A percentile compares a stretch with the other conserved stretches of the same genome.
phyloP scores from a whole-genome alignment of 1,139 yeast species.

The Suhomyces maxii region DNA sequence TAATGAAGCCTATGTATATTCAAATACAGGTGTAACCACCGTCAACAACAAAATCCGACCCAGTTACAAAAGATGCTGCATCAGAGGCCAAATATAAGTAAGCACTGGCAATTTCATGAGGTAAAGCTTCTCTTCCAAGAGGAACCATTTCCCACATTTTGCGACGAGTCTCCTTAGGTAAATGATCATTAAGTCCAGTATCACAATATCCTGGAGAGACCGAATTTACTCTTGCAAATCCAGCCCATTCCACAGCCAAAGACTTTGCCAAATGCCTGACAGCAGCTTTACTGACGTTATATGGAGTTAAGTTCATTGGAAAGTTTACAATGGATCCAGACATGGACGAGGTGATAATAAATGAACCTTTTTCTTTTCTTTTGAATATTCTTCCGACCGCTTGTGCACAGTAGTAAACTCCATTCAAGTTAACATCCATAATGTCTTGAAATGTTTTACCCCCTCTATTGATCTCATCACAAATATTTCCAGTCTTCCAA shows the following conservation, averaged over 20 bases:
- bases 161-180: conserved; percentile 14
- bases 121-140: conserved; percentile 19
- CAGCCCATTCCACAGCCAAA: conserved; percentile 11
- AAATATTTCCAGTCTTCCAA: conserved; percentile 4
- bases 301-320: conserved; percentile 6
- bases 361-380: conserved; percentile 3
- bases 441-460: not conserved
- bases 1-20: no score
- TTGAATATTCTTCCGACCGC: conserved; percentile 7
- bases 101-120: conserved; percentile 20
- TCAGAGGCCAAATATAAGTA: conserved; percentile 21
- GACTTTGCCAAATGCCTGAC: conserved; percentile 6
- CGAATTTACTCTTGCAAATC: conserved; percentile 8
- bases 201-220: conserved; percentile 10
- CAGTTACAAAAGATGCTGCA: conserved; percentile 21
- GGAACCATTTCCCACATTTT: conserved; percentile 15
- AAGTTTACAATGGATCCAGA: conserved; percentile 9
- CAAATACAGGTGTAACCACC: conserved; percentile 12
- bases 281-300: conserved; percentile 9
- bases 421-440: conserved; percentile 6
- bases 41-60: conserved; percentile 19
- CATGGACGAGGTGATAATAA: conserved; percentile 10
- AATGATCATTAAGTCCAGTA: conserved; percentile 9
- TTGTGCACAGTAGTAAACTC: conserved; percentile 9
- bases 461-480: conserved; percentile 2